Evolutionary conservation across 1,284 basidiomycete genomes (phyloP), one percentile per base, ranked within the genome.

Genomic region (Fomitopsis schrenkii): DNA sequence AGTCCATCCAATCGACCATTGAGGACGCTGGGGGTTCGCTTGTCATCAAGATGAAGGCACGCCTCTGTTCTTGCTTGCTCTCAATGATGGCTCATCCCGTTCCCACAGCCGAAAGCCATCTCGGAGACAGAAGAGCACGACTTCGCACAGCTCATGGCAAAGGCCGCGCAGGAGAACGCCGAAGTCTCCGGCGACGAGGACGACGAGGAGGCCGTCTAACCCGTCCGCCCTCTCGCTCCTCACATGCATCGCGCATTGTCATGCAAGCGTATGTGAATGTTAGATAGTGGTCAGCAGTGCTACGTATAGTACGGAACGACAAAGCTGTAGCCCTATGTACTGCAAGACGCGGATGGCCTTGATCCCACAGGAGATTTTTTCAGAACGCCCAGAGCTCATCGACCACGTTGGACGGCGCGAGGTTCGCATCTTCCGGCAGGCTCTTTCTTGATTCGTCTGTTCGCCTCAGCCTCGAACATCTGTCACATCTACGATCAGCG

Each of bases 121-220:
- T 94, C 92, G n/a, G 96, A 97, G 75, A 94, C 93, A 7, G 96
- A 98, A 76, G 96, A 98, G 75, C 90, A 94, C 66, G 95, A 97
- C 74, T 85, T 98, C 67, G 94, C 94, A 7, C 90, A 93, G 66
- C 88, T 96, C 71, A 97, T 98, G 95, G 94, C 91, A 55, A 92
- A 94, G 75, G 94, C 91, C 38, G 89, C 90, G 63, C 83, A 87
- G 71, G 95, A 96, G 77, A 98, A 98, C 74, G 93, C 89, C 41
- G 95, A 97, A 72, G 93, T 97, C 1, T 95, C 93, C 30, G 95
- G 95, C 62, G 95, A 97, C 75, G 94, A 96, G 68, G 91, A 93
- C 64, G 94, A 95, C 0, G 91, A 91, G 14, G 89, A 90, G 52
- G 69, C 58, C 42, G 19, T 70, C 35, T 70, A 61, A 14, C 52